Base-by-base conservation (phyloP, 2,329 filamentous ascomycete genomes). In the Neoarthrinium moseri region DNA sequence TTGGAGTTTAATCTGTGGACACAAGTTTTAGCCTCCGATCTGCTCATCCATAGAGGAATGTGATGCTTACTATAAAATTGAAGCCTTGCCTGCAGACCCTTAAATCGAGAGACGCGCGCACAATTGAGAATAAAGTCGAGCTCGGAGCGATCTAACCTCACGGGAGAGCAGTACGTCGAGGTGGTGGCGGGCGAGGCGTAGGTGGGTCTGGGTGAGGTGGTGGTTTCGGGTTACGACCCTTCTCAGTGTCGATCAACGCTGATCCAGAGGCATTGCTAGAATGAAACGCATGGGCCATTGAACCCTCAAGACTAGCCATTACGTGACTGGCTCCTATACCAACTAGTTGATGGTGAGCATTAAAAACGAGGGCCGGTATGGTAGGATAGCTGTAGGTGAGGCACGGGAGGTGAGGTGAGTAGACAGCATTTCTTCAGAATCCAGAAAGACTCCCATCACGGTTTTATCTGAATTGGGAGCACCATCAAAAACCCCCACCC, bases 201-300 rank as follows among this genome's bases (percentile, higher is more conserved):
- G 60, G 58, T 36, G 62, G 61, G 24, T 62, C 57, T 15, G 62
- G 62, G 20, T 49, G 55, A 29, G 62, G 62, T 40, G 58, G 56
- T 26, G 62, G 62, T 18, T 51, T 37, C 7, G 62, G 62, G 22
- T 56, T 62, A 46, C 59, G 46, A n/a, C 27, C 40, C 12, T 45
- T 29, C 18, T 17, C 18, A 15, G 12, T 20, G n/a, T 26, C 15
- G 15, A 35, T n/a, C 15, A 15, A 27, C 7, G 11, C 39, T 32
- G 39, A 22, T 4, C 8, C 26, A 29, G 8, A 7, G n/a, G n/a
- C 8, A 29, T 29, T 29, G 8, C n/a, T 29, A 29, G n/a, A 29
- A 29, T 29, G 26, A 8, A 29, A 29, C 8, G 26, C 8, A n/a
- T 8, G 8, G 26, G 8, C 26, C 26, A 29, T 7, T 29, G n/a